phyloP scores from a whole-genome alignment of 768 basidiomycete species.

The Termitomyces sp. region DNA sequence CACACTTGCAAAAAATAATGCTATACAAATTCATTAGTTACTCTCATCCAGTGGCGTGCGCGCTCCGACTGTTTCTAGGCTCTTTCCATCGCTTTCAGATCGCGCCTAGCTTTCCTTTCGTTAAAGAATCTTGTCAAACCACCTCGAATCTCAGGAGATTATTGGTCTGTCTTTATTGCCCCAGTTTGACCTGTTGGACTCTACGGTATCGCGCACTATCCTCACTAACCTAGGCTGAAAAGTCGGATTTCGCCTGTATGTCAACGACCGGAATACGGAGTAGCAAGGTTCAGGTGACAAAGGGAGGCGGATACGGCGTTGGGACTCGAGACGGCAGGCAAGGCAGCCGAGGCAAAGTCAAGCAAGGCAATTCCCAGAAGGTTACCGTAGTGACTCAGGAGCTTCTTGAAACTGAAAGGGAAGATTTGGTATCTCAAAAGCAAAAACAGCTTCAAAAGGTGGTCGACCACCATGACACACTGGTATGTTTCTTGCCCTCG shows the following conservation, averaged over 20 bases:
- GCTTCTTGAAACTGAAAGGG: conserved; percentile 29
- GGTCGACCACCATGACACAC: conserved; percentile 61
- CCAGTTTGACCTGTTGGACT: conserved; percentile 5
- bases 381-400: conserved; percentile 16
- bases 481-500: conserved; percentile 45
- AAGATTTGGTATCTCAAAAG: conserved; percentile 48
- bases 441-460: conserved; percentile 55
- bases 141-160: conserved; percentile 66
- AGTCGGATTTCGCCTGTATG: conserved; percentile 2
- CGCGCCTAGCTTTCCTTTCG: conserved; percentile 17
- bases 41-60: conserved; percentile 23
- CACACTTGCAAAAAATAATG: conserved; percentile 40
- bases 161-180: conserved; percentile 8
- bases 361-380: conserved; percentile 5
- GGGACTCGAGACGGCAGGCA: conserved; percentile 12
- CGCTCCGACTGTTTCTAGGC: conserved; percentile 12
- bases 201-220: conserved; percentile 6
- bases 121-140: conserved; percentile 61
- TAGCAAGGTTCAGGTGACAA: conserved; percentile 2
- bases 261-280: conserved; percentile 10
- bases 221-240: conserved; percentile 6
- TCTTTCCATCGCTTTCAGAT: conserved; percentile 11
- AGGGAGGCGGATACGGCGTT: conserved; percentile 1
- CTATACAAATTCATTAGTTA: conserved; percentile 29
- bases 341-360: conserved; percentile 16